Percentiles rank a stretch among this genome's conserved stretches.
phyloP scores from a whole-genome alignment of 2,329 filamentous ascomycete species.

The Fusarium multiceps region DNA sequence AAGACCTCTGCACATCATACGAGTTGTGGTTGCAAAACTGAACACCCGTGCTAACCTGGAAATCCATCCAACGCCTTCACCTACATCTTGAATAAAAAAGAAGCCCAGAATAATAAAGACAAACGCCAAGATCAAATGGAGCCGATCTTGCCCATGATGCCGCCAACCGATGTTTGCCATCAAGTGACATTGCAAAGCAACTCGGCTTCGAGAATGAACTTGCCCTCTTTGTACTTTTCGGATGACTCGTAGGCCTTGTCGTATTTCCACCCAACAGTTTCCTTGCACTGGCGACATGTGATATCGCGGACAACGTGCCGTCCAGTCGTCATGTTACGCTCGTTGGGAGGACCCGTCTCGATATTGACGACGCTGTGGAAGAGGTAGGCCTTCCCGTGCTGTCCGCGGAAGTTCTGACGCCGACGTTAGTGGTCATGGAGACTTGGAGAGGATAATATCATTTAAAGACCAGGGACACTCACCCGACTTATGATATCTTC shows the following conservation, averaged over 20 bases:
- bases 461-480: constrained; percentile 48
- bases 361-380: constrained; percentile 96
- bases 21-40: constrained; percentile 16
- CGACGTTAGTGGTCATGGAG: constrained; percentile 11
- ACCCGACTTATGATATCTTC: constrained; percentile 96
- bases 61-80: constrained; percentile 13
- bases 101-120: neutral
- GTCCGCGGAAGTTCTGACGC: constrained; percentile 91
- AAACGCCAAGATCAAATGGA: constrained; percentile 31
- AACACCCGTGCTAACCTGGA: constrained; percentile 20
- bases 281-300: constrained; percentile 87
- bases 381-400: constrained; percentile 97
- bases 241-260: constrained; percentile 92
- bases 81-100: neutral
- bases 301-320: constrained; percentile 96
- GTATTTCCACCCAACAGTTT: constrained; percentile 98
- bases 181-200: constrained; percentile 81
- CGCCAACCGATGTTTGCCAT: constrained; percentile 7
- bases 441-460: neutral
- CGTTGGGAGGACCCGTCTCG: constrained; percentile 82
- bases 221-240: constrained; percentile 99
- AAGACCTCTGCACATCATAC: constrained; percentile 2
- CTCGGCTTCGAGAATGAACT: constrained; percentile 95
- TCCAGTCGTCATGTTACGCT: constrained; percentile 98
- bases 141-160: neutral